Conservation (phyloP, 106 monocot species). For the Ottelia alismoides region DNA sequence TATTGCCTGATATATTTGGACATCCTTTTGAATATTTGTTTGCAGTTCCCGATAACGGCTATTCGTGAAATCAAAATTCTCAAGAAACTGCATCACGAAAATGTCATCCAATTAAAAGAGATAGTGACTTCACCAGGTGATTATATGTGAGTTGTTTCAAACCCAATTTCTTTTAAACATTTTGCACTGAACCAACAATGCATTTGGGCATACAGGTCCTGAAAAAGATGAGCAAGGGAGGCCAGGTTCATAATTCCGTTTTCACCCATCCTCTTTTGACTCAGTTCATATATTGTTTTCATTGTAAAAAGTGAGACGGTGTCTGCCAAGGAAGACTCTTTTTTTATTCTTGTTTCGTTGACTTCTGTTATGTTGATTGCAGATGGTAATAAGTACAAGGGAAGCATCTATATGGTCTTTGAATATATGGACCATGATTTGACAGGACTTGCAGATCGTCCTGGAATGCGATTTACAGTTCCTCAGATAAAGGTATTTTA, state of each 20-base stretch:
- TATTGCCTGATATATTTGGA: not conserved
- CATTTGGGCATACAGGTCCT: conserved; percentile 56
- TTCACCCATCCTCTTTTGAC: no score
- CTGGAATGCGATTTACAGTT: conserved; percentile 86
- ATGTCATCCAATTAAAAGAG: conserved; percentile 91
- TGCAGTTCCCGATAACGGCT: conserved; percentile 92
- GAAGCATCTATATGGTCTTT: conserved; percentile 98
- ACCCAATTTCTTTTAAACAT: no score
- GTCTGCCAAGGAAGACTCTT: no score
- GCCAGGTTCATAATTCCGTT: conserved; percentile 31
- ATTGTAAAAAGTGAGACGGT: no score
- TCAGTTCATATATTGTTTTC: no score
- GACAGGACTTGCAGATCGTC: conserved; percentile 82
- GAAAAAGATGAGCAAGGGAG: conserved; percentile 94
- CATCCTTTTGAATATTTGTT: not conserved
- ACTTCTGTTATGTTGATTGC: no score
- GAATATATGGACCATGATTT: conserved; percentile 99
- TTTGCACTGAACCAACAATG: no score
- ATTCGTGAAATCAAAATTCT: conserved; percentile 98
- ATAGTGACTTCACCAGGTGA: conserved; percentile 95
- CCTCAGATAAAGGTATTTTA: conserved; percentile 83
- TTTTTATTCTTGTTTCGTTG: no score
- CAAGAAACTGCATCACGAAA: conserved; percentile 94
- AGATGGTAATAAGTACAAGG: conserved; percentile 95
- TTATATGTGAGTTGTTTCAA: no score